Conservation (phyloP, 176 grass and related monocot genomes). For the Rhynchospora pubera region DNA sequence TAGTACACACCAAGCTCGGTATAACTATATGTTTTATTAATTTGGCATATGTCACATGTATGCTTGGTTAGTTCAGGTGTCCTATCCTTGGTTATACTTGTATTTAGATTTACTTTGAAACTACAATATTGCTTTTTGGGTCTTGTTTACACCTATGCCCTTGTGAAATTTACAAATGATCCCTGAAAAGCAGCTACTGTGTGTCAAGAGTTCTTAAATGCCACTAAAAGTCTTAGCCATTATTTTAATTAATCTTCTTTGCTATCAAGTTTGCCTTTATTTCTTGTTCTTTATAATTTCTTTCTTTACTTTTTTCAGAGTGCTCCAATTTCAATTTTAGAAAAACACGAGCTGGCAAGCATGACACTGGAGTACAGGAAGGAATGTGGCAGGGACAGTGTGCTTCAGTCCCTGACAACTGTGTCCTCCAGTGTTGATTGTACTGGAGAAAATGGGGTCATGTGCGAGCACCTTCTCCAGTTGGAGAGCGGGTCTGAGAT, state of each 20-base stretch:
- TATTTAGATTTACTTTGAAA: not conserved
- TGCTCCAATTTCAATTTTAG: conserved; percentile 85
- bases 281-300: not conserved
- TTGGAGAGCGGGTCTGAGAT: conserved; percentile 76
- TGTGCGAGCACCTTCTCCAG: conserved; percentile 82
- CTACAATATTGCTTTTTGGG: not conserved
- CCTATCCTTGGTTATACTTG: not conserved
- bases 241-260: not conserved
- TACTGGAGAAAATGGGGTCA: conserved; percentile 28
- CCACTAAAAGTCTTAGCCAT: not conserved
- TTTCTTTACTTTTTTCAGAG: conserved; percentile 38
- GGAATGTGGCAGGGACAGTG: conserved; percentile 77
- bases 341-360: conserved; percentile 88
- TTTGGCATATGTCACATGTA: not conserved
- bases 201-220: not conserved
- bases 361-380: conserved; percentile 97
- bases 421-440: conserved; percentile 25
- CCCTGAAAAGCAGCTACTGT: not conserved
- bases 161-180: conserved; percentile 4
- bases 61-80: conserved; percentile 1
- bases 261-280: not conserved
- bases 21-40: not conserved
- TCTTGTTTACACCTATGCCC: not conserved
- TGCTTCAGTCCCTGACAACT: conserved; percentile 70
- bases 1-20: not conserved